Evolutionary conservation across 129 eudicot species (phyloP).

Genomic region (Deinandra increscens): DNA sequence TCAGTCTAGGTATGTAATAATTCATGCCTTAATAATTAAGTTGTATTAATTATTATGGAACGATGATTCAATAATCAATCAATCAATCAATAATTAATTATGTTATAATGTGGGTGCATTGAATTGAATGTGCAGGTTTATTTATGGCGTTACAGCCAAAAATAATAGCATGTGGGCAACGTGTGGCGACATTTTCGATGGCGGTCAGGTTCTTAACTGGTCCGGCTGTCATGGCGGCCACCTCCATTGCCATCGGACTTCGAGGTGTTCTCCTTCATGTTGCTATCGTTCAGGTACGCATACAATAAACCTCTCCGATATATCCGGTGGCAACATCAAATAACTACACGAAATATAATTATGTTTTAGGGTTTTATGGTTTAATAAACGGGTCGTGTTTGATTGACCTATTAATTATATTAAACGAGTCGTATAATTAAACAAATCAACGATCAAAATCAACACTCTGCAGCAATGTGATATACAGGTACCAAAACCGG

Average conservation of each 20-base stretch:
- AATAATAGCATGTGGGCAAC: constrained; percentile 87
- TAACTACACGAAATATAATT: too few relatives aligned
- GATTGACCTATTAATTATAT: too few relatives aligned
- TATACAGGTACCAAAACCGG: too few relatives aligned
- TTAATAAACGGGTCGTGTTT: too few relatives aligned
- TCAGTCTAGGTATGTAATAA: constrained; percentile 92
- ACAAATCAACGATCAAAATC: too few relatives aligned
- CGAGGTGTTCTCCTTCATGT: constrained; percentile 86
- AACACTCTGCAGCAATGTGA: too few relatives aligned
- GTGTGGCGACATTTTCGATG: constrained; percentile 92
- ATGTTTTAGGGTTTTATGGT: too few relatives aligned
- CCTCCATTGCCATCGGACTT: constrained; percentile 91
- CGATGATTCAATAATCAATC: not conserved
- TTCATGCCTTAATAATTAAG: not conserved
- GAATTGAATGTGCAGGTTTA: constrained; percentile 49
- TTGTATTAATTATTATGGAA: not conserved
- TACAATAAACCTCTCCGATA: not conserved
- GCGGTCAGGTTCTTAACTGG: constrained; percentile 97
- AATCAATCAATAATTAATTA: too few relatives aligned
- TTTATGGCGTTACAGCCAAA: constrained; percentile 99
- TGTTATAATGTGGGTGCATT: constrained; percentile 13
- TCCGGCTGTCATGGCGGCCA: constrained; percentile 97
- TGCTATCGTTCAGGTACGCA: constrained; percentile 87
- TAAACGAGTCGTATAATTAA: too few relatives aligned
- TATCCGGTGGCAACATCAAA: not conserved